Evolutionary conservation across 106 monocot species (phyloP), one percentile per base, ranked within the genome.

Genomic region (Phalaenopsis aphrodite): DNA sequence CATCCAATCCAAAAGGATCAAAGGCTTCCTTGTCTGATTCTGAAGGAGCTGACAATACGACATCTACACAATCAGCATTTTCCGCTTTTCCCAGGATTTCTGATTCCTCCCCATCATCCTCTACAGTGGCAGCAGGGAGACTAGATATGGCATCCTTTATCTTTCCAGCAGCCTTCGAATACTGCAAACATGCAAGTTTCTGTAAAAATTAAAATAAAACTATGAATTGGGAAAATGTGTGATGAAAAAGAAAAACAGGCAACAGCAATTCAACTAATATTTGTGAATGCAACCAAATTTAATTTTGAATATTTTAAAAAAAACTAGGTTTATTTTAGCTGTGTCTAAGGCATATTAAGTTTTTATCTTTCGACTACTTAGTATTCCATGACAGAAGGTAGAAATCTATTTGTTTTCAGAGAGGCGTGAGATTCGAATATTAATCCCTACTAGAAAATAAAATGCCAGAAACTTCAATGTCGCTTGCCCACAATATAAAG

Each of bases 1-100:
- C 82, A 83, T 99, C 90, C 82, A 99, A 88, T 38, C 95, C 99
- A 81, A 99, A 99, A 46, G 99, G 95, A 87, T 99, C 99, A n/a
- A 78, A 87, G 21, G 68, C 77, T 75, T 90, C 87, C 18, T 79
- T 64, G 5, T 82, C 78, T 39, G 64, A 24, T 38, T 81, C 57
- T 30, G 77, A 42, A 8, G 24, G 37, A 73, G 41, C 9, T 1
- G 84, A 58, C 78, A 84, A 58, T 37, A 58, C 41, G 39, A 17
- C 75, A 64, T 84, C 81, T 8, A 58, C 38, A 77, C 83, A 72
- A 57, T 77, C 18, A 19, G 16, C 75, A 56, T 78, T 86, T 18
- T 79, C 87, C 79, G 65, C 77, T 71, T 86, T 71, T 65, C 78
- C 85, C 4, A 90, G 84, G 75, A 77, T 80, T 75, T 86, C 84